A percentile compares a stretch with the other conserved stretches of the same genome.
phyloP scores from a whole-genome alignment of 371 early-diverging fungal species.

The Haplosporangium sp. region DNA sequence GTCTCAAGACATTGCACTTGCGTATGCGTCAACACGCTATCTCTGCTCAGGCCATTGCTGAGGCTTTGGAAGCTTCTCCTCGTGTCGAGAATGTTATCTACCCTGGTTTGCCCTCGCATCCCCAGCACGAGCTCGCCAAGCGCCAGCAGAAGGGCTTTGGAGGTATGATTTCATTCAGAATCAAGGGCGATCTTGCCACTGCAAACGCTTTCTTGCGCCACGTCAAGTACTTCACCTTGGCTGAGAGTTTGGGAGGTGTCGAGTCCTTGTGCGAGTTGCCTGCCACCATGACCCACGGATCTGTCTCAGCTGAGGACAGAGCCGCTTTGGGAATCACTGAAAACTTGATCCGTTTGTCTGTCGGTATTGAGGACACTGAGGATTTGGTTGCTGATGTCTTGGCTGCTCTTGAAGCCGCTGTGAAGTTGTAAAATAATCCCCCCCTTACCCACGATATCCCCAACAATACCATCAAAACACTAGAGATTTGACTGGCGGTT shows the following conservation, averaged over 20 bases:
- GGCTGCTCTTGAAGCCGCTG: constrained; percentile 52
- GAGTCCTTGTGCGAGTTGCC: constrained; percentile 88
- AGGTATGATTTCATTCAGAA: constrained; percentile 90
- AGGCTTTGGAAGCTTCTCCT: constrained; percentile 71
- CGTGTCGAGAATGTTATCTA: constrained; percentile 84
- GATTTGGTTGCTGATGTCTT: constrained; percentile 73
- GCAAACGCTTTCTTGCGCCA: constrained; percentile 78
- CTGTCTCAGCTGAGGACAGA: constrained; percentile 82
- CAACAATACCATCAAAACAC: background rate
- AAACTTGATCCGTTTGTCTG: constrained; percentile 82
- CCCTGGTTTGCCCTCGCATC: constrained; percentile 86
- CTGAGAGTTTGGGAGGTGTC: constrained; percentile 90
- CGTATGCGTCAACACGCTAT: constrained; percentile 93
- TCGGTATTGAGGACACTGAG: constrained; percentile 86
- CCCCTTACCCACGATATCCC: no score
- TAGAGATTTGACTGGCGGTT: background rate
- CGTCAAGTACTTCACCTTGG: constrained; percentile 82
- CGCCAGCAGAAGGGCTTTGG: constrained; percentile 85
- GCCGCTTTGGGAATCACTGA: constrained; percentile 85
- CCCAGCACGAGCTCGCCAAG: constrained; percentile 85
- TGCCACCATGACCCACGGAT: constrained; percentile 90
- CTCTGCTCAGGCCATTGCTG: constrained; percentile 87
- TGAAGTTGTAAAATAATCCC: constrained; percentile 34
- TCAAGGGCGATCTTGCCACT: constrained; percentile 76
- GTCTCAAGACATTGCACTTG: constrained; percentile 94